Percentiles rank a stretch among this genome's conserved stretches.
Evolutionary conservation across 139 green algal genomes (phyloP).

Genomic region (Haematococcus lacustris): DNA sequence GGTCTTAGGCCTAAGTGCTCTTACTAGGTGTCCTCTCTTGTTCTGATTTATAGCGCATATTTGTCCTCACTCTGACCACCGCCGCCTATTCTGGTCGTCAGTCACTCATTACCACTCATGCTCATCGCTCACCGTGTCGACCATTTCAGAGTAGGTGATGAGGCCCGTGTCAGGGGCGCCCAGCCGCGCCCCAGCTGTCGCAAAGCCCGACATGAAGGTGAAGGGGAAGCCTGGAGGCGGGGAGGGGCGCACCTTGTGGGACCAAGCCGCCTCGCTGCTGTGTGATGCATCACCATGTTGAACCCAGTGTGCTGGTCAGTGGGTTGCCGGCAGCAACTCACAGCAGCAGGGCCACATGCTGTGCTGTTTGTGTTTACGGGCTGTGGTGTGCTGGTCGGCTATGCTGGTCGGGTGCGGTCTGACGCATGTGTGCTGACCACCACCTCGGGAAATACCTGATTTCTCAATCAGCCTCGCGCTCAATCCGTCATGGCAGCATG

Average conservation of each 20-base stretch:
- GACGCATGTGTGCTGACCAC: neutral
- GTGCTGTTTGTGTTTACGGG: neutral
- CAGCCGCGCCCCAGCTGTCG: slow-evolving; percentile 63
- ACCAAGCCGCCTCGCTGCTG: neutral
- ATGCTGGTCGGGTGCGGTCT: neutral
- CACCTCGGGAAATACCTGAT: slow-evolving; percentile 20
- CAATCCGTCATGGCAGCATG: slow-evolving; percentile 77
- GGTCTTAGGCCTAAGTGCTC: too few relatives aligned
- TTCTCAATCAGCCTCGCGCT: slow-evolving; percentile 72
- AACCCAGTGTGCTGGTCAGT: neutral
- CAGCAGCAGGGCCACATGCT: neutral
- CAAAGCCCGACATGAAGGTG: slow-evolving; percentile 87
- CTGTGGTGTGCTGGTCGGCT: neutral
- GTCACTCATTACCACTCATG: too few relatives aligned
- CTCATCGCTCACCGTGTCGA: slow-evolving; percentile 64
- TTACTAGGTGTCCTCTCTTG: too few relatives aligned
- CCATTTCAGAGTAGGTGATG: slow-evolving; percentile 80
- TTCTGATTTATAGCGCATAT: too few relatives aligned
- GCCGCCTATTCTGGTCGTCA: too few relatives aligned
- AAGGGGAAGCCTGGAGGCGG: slow-evolving; percentile 61
- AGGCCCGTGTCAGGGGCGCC: slow-evolving; percentile 78
- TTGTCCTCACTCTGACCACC: too few relatives aligned
- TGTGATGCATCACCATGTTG: neutral
- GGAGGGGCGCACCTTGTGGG: neutral
- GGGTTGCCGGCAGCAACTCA: neutral